phyloP scores from a whole-genome alignment of 768 basidiomycete species.

The Hericium alpestre region DNA sequence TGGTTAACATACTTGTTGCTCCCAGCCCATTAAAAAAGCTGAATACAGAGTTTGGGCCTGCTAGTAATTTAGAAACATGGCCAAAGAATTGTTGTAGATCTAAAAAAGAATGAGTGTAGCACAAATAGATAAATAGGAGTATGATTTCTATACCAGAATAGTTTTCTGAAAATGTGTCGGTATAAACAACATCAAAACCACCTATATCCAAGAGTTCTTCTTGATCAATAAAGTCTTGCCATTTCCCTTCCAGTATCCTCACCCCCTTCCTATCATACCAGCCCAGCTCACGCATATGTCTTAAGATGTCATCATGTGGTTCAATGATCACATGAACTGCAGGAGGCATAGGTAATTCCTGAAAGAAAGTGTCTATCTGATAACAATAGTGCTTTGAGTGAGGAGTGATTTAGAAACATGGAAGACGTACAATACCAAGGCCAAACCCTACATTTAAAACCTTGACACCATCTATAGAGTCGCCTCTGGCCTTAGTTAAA shows the following conservation, averaged over 20 bases:
- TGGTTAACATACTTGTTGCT: slow-evolving; percentile 62
- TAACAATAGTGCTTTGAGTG: slow-evolving; percentile 1
- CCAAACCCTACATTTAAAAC: slow-evolving; percentile 92
- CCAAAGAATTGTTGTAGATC: slow-evolving; percentile 78
- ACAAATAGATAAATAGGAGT: neutral
- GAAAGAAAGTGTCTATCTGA: slow-evolving; percentile 80
- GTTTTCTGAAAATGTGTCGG: slow-evolving; percentile 87
- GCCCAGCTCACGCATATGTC: slow-evolving; percentile 60
- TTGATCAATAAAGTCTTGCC: slow-evolving; percentile 76
- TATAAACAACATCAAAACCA: slow-evolving; percentile 84
- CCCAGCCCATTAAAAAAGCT: slow-evolving; percentile 97
- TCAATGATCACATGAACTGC: slow-evolving; percentile 83
- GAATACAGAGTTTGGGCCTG: slow-evolving; percentile 65
- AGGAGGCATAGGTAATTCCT: slow-evolving; percentile 49
- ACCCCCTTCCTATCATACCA: slow-evolving; percentile 77
- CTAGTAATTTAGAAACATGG: slow-evolving; percentile 64
- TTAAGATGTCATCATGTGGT: slow-evolving; percentile 86
- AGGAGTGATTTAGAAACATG: neutral
- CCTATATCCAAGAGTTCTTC: slow-evolving; percentile 50
- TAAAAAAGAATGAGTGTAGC: slow-evolving; percentile 8
- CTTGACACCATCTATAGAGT: slow-evolving; percentile 36
- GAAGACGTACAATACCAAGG: slow-evolving; percentile 65
- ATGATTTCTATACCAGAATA: slow-evolving; percentile 45
- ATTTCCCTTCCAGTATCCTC: slow-evolving; percentile 76
- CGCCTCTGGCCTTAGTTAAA: slow-evolving; percentile 46